Evolutionary conservation across 2,329 filamentous ascomycete species (phyloP), one percentile per base, ranked within the genome.

Genomic region (Chalara sp.): DNA sequence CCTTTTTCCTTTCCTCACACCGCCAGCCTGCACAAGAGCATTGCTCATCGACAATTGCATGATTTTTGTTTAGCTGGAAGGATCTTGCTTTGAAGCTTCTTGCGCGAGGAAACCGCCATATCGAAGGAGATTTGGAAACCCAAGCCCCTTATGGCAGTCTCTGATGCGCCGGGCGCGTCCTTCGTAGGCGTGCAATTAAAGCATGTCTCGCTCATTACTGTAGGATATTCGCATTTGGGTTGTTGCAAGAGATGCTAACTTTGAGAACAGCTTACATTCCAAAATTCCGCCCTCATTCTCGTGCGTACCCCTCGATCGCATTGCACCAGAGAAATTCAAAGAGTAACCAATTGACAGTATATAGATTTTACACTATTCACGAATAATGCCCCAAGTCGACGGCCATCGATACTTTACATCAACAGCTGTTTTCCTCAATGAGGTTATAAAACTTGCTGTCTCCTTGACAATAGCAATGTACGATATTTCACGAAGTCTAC

Each of bases 321-420:
- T 8, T 10, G 8, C 35, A 10, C 8, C 4, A 37, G 35, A 37
- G 35, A n/a, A 37, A n/a, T 10, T n/a, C 8, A 4, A 39, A 43
- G 49, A 42, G 47, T 13, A 21, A 13, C 35, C 10, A 41, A 53
- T 58, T 65, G 46, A 61, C 52, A 30, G 39, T 11, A 32, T 46
- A 31, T 63, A 92, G 88, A 79, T 96, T 50, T 87, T 96, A 78
- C 92, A 96, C 72, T 96, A 97, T 69, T 96, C 91, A 32, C 83
- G 91, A 58, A 83, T 95, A 54, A 96, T 96, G 91, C 87, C 90
- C n/a, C 78, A 84, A 7, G 76, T 80, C 7, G 83, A 85, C 65
- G 88, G 89, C 58, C 88, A 91, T 64, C 85, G 91, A 66, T 97
- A 96, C 70, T 89, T 93, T 61, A 85, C 92, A 39, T 96, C 91